phyloP scores from a whole-genome alignment of 1,284 basidiomycete genomes.

The Coniophora puteana region DNA sequence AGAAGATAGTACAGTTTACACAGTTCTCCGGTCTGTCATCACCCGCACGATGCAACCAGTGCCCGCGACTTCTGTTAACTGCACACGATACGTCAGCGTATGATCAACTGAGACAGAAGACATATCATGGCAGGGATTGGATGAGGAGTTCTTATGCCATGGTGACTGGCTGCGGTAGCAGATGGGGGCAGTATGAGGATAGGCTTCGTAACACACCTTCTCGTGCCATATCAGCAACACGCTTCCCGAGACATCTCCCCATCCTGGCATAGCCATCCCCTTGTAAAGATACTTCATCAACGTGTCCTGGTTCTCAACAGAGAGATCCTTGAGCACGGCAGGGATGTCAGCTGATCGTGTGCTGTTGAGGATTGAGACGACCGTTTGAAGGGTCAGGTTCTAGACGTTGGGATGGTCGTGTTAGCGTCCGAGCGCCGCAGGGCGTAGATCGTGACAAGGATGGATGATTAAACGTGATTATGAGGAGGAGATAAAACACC shows the following conservation, averaged over 20 bases:
- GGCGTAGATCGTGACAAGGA: too few relatives aligned
- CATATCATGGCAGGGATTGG: too few relatives aligned
- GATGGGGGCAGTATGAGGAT: background rate
- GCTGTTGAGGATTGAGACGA: conserved; percentile 94
- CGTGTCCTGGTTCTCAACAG: conserved; percentile 82
- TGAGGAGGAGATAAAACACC: background rate
- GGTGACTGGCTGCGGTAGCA: too few relatives aligned
- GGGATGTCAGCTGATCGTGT: conserved; percentile 91
- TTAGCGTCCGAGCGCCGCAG: too few relatives aligned
- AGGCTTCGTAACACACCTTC: conserved; percentile 74
- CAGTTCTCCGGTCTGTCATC: conserved; percentile 90
- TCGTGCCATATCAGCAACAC: conserved; percentile 95
- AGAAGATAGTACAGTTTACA: conserved; percentile 48
- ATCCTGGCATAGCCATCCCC: conserved; percentile 83
- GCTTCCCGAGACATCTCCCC: conserved; percentile 83
- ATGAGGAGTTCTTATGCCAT: conserved; percentile 22
- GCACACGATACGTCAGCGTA: conserved; percentile 12
- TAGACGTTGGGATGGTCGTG: too few relatives aligned
- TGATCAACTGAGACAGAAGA: conserved; percentile 4
- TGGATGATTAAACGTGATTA: too few relatives aligned
- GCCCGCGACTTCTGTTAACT: conserved; percentile 95
- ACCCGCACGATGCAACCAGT: conserved; percentile 96
- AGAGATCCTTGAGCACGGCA: conserved; percentile 69
- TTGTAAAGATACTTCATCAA: conserved; percentile 99
- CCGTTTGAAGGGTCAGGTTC: conserved; percentile 76